These are phyloP conservation scores for Lanmaoa rubissima DNA, from an alignment of 768 basidiomycete species.

Conservation along the genomic window DNA sequence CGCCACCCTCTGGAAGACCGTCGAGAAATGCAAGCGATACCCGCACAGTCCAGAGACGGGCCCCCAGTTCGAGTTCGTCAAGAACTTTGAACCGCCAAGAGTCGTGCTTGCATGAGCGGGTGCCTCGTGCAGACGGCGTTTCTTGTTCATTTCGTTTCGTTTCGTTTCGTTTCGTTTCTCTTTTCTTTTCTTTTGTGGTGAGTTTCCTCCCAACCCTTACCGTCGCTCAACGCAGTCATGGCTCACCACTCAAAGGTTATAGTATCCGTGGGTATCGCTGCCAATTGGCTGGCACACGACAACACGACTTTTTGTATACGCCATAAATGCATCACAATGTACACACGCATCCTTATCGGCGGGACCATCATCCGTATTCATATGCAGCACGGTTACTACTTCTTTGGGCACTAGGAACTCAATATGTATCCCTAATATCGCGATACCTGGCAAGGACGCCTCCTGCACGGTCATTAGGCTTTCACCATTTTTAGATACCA, in stretches of 20 bases:
- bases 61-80: slow-evolving; percentile 73
- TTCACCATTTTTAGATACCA: slow-evolving; percentile 10
- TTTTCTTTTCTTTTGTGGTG: background rate
- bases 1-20: slow-evolving; percentile 67
- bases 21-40: slow-evolving; percentile 75
- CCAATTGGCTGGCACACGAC: slow-evolving; percentile 1
- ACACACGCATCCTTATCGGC: slow-evolving; percentile 24
- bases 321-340: slow-evolving; percentile 28
- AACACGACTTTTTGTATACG: slow-evolving; percentile 1
- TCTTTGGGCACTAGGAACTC: slow-evolving; percentile 2
- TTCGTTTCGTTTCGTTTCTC: no score
- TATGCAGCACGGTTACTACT: background rate
- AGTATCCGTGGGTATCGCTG: background rate
- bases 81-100: slow-evolving; percentile 45
- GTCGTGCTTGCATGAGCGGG: slow-evolving; percentile 16
- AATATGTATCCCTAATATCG: slow-evolving; percentile 25
- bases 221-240: background rate
- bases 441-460: slow-evolving; percentile 11
- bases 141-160: background rate
- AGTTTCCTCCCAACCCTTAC: background rate
- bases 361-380: slow-evolving; percentile 8
- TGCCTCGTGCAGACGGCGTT: background rate
- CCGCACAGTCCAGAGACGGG: slow-evolving; percentile 81
- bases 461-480: background rate
- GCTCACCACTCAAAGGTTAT: background rate